Base-by-base conservation (phyloP, 495 filamentous ascomycete species). In the Tuber brumale region DNA sequence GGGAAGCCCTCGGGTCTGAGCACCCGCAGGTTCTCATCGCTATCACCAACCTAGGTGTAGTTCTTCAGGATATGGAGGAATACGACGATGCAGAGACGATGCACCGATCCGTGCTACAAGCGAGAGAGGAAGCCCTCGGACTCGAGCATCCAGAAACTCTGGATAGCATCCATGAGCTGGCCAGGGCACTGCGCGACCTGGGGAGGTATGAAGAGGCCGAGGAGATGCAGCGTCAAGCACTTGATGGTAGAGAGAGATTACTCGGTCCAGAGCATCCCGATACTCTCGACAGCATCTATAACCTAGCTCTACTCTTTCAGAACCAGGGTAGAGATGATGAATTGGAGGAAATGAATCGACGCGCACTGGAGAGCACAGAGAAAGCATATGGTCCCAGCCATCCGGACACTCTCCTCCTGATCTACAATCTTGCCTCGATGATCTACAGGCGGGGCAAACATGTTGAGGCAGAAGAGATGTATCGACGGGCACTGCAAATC, bases 21-120 rank as follows among this genome's bases (percentile, higher is more conserved):
- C 81, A 84, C 72, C 82, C 83, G 39, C 75, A 82, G 35, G 83
- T 81, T 21, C 79, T 85, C 46, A 77, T 1, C 3, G 83, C 43
- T 77, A 81, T 82, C 76, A 80, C 76, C 71, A 84, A 75, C 72
- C 79, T 83, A 48, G 83, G 82, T 43, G 66, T 76, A 21, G 48
- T 82, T 35, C 78, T 86, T 35, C 43, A 77, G 31, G 44, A 77
- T 19, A 78, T 83, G 39, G 83, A 83, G 12, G 80, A 84, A 35
- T 84, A 83, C 71, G 70, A 82, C 44, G 84, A 86, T 42, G 85
- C 85, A 0, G 85, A 85, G 48, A 35, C 51, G 35, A 57, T 84
- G 27, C 72, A 82, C 69, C 80, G 79, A 42, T 75, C 74, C 18
- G 71, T 76, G 19, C 76, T 86, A 44, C 76, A 78, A 12, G 70